Base-by-base conservation (phyloP, 441 rosid species). In the Jatropha multifida region DNA sequence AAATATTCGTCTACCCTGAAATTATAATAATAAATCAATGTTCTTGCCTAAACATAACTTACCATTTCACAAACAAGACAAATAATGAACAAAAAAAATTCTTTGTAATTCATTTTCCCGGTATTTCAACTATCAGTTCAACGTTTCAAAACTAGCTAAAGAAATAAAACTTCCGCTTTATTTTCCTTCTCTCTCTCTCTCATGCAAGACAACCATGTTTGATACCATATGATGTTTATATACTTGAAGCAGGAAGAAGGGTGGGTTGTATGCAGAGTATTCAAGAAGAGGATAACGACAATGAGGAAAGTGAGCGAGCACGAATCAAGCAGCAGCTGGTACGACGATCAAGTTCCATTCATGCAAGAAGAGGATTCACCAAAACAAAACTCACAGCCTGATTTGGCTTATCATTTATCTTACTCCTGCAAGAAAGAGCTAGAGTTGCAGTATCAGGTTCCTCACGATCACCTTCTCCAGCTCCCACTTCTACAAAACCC, bases 221-320 rank as follows among this genome's bases (percentile, higher is more conserved):
- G 32, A 32, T 32, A 32, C 32, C 32, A 32, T 1, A 11, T 44
- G 48, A 11, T 44, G 9, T 44, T 68, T 42, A 37, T 74, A 3
- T 12, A 65, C 26, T 59, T 69, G 70, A 67, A 74, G 62, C 93
- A 90, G 90, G 99, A 94, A 76, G 97, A 94, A 90, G 99, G 99
- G 40, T 94, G 99, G 99, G 99, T 86, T 1, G 97, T 92, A 42
- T 94, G 99, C 74, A 85, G 99, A 77, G 97, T 92, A 55, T 94
- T 94, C 83, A 94, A 91, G 89, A 94, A 94, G 81, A 90, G 85
- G 77, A 82, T 86, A 67, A 71, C 97, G 0, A 65, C 88, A 0
- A 72, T 87, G 68, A 71, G 84, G 26, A 89, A 80, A 84, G 76
- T 79, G 68, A 86, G 81, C 59, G 91, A 88, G 73, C 86, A 83